Evolutionary conservation across 768 basidiomycete genomes (phyloP).

Genomic region (Albatrellus ellisii): DNA sequence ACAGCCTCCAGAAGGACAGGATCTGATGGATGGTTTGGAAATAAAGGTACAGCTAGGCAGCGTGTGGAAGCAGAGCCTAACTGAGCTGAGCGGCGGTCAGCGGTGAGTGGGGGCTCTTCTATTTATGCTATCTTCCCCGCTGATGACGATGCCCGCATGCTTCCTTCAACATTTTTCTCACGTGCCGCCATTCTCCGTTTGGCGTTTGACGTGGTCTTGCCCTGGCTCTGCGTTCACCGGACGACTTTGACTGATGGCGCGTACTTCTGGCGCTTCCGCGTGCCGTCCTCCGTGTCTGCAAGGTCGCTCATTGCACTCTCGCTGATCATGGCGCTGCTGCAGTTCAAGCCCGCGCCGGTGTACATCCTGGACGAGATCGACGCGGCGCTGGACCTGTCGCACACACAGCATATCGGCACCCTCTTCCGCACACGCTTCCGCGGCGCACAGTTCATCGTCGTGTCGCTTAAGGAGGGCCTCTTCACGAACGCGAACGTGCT

Average conservation of each 20-base stretch:
- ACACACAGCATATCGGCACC: slow-evolving; percentile 95
- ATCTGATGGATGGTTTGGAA: slow-evolving; percentile 90
- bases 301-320: slow-evolving; percentile 97
- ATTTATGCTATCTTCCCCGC: not conserved
- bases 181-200: too few species aligned
- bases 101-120: slow-evolving; percentile 36
- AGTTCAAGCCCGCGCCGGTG: slow-evolving; percentile 98
- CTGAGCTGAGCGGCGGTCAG: slow-evolving; percentile 95
- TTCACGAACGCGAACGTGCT: slow-evolving; percentile 97
- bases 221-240: too few species aligned
- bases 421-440: slow-evolving; percentile 97
- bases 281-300: not conserved
- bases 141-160: not conserved
- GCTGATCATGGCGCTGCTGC: slow-evolving; percentile 96
- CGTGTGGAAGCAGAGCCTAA: slow-evolving; percentile 97
- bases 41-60: slow-evolving; percentile 92
- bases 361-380: slow-evolving; percentile 99
- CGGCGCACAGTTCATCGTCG: slow-evolving; percentile 96
- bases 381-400: slow-evolving; percentile 90
- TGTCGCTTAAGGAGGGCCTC: slow-evolving; percentile 90
- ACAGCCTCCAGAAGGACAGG: slow-evolving; percentile 85
- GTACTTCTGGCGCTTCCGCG: too few species aligned
- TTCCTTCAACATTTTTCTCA: not conserved
- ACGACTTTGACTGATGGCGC: too few species aligned
- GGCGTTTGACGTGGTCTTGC: too few species aligned